Conservation (phyloP, 106 monocot genomes). For the Iris macrosiphon region DNA sequence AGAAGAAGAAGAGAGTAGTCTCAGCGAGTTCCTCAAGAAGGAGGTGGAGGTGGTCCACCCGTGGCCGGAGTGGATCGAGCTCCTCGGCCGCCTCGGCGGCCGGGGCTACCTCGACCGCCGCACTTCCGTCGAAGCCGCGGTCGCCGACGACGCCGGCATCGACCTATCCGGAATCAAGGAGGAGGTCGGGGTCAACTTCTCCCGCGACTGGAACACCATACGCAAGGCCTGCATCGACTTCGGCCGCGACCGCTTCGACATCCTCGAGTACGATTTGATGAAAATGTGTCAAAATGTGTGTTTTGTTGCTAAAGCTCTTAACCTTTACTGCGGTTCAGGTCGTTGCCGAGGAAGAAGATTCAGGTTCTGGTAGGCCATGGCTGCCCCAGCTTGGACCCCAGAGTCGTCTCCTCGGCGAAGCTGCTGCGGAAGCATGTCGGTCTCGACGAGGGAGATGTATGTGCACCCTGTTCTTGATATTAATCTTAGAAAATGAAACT, state of each 20-base stretch:
- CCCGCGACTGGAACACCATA: slow-evolving; percentile 66
- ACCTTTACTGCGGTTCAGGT: slow-evolving; percentile 36
- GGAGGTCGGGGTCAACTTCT: slow-evolving; percentile 46
- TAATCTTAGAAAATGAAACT: too few species aligned
- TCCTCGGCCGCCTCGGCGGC: slow-evolving; percentile 58
- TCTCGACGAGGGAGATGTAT: slow-evolving; percentile 98
- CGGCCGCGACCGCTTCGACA: slow-evolving; percentile 85
- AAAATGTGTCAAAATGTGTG: too few species aligned
- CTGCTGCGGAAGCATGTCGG: slow-evolving; percentile 84
- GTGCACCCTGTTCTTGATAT: too few species aligned
- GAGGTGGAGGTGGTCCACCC: slow-evolving; percentile 84
- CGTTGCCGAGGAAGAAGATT: slow-evolving; percentile 75
- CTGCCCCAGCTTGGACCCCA: slow-evolving; percentile 77
- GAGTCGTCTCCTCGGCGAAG: slow-evolving; percentile 87
- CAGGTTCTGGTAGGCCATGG: slow-evolving; percentile 84
- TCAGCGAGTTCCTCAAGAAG: too few species aligned
- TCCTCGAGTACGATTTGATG: slow-evolving; percentile 64
- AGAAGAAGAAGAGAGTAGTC: too few species aligned
- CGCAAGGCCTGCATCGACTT: slow-evolving; percentile 70
- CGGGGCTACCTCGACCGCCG: slow-evolving; percentile 63
- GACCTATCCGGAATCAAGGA: slow-evolving; percentile 33
- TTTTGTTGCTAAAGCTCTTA: not conserved
- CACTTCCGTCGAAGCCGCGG: slow-evolving; percentile 28
- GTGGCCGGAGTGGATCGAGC: slow-evolving; percentile 92
- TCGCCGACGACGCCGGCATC: slow-evolving; percentile 28